Conservation (phyloP, 352 stramenopile genomes). For the Blastocystis sp. region DNA sequence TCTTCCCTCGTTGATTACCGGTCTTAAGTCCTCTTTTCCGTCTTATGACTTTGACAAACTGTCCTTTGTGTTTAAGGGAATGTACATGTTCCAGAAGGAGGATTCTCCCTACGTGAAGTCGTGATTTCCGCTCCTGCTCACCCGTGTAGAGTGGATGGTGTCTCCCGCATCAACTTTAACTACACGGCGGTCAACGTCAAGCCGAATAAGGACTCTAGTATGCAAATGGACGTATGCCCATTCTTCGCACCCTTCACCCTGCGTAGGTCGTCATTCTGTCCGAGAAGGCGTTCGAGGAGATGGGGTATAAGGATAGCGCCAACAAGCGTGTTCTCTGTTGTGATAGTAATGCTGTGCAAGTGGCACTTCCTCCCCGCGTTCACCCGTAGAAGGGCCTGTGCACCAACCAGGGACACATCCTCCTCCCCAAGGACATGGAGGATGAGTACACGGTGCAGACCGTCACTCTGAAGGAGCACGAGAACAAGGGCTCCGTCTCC, state of each 20-base stretch:
- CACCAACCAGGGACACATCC: conserved; percentile 13
- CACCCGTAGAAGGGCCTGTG: conserved; percentile 4
- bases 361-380: background rate
- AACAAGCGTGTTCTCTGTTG: conserved; percentile 30
- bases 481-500: conserved; percentile 7
- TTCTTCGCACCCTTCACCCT: too few relatives aligned
- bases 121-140: background rate
- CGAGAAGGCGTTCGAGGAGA: conserved; percentile 20
- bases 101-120: conserved; percentile 5
- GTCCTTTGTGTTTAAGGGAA: conserved; percentile 40
- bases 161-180: conserved; percentile 45
- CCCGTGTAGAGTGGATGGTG: conserved; percentile 2
- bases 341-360: conserved; percentile 1
- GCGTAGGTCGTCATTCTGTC: conserved; percentile 44
- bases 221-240: conserved; percentile 42
- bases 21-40: conserved; percentile 31
- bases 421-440: conserved; percentile 8
- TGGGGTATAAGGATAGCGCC: conserved; percentile 24
- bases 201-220: conserved; percentile 17
- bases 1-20: conserved; percentile 35
- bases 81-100: conserved; percentile 58
- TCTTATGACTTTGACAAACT: conserved; percentile 43
- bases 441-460: background rate
- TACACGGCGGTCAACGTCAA: conserved; percentile 34
- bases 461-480: conserved; percentile 16